phyloP scores from a whole-genome alignment of 768 basidiomycete genomes.

The Leccinum aurantiacum region DNA sequence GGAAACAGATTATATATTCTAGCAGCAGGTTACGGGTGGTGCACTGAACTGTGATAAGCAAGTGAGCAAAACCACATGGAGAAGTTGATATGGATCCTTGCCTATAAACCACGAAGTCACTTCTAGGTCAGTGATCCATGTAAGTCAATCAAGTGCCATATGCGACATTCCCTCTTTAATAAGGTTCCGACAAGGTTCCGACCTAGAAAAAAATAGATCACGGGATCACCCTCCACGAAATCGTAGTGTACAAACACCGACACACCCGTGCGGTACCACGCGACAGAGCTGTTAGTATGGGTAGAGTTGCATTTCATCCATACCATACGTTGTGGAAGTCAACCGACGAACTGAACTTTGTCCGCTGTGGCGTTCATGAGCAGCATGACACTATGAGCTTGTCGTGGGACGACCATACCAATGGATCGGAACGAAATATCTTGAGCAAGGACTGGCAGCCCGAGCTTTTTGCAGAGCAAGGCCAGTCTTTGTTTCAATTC shows the following conservation, averaged over 20 bases:
- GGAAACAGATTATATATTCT: not conserved
- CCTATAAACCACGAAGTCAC: not conserved
- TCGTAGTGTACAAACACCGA: not conserved
- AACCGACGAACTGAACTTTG: not conserved
- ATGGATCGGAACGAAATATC: not conserved
- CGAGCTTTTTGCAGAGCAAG: conserved; percentile 33
- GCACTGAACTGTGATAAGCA: not conserved
- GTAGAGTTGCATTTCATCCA: not conserved
- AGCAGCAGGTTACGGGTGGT: conserved; percentile 4
- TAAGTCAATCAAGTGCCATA: not conserved
- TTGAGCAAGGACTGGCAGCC: conserved; percentile 25
- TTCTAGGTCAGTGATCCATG: conserved; percentile 1
- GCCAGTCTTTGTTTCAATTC: conserved; percentile 39
- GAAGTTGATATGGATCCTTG: not conserved
- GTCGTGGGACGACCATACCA: not conserved
- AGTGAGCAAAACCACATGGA: not conserved
- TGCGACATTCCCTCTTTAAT: not conserved
- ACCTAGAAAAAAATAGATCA: not conserved
- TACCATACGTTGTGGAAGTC: not conserved
- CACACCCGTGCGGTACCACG: conserved; percentile 1
- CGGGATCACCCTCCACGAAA: not conserved
- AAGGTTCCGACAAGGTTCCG: not conserved
- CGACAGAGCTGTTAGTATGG: not conserved
- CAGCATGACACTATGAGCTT: not conserved
- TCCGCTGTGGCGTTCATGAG: conserved; percentile 2